phyloP scores from a whole-genome alignment of 2,329 filamentous ascomycete species.

The Cladosporium cucumerinum region DNA sequence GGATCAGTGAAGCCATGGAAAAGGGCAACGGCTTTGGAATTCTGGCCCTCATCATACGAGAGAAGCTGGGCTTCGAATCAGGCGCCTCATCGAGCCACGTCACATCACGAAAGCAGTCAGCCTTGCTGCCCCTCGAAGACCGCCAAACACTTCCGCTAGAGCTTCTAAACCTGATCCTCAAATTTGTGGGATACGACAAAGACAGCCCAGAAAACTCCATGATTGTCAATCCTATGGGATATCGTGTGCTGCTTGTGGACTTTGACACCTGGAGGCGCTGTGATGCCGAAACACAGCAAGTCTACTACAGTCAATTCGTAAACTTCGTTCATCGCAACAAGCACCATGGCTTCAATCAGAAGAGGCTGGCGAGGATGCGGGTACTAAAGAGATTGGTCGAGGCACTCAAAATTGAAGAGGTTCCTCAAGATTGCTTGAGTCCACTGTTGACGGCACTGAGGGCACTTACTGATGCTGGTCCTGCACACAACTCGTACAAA shows the following conservation, averaged over 20 bases:
- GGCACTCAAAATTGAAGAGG: slow-evolving; percentile 79
- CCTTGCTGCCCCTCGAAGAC: slow-evolving; percentile 38
- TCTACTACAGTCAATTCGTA: slow-evolving; percentile 91
- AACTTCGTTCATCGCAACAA: slow-evolving; percentile 88
- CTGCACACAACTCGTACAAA: slow-evolving; percentile 79
- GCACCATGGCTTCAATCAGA: slow-evolving; percentile 86
- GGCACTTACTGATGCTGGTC: slow-evolving; percentile 73
- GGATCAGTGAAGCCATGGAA: slow-evolving; percentile 98
- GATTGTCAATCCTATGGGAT: slow-evolving; percentile 92
- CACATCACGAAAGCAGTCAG: slow-evolving; percentile 21
- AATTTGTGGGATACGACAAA: slow-evolving; percentile 85
- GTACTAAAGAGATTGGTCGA: slow-evolving; percentile 89
- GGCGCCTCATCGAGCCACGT: slow-evolving; percentile 24
- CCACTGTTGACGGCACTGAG: slow-evolving; percentile 77
- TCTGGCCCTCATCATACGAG: slow-evolving; percentile 75
- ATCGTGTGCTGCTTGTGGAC: slow-evolving; percentile 86
- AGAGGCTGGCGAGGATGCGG: slow-evolving; percentile 82
- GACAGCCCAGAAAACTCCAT: slow-evolving; percentile 79
- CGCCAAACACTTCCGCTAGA: slow-evolving; percentile 53
- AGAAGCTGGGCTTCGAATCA: slow-evolving; percentile 65
- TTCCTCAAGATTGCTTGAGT: slow-evolving; percentile 67
- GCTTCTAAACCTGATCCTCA: slow-evolving; percentile 72
- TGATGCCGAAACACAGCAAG: slow-evolving; percentile 69
- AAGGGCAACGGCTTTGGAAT: slow-evolving; percentile 91
- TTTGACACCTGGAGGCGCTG: slow-evolving; percentile 88